A percentile compares a stretch with the other conserved stretches of the same genome.
Evolutionary conservation across 1,284 basidiomycete species (phyloP).

Genomic region (Ustilago cynodontis): DNA sequence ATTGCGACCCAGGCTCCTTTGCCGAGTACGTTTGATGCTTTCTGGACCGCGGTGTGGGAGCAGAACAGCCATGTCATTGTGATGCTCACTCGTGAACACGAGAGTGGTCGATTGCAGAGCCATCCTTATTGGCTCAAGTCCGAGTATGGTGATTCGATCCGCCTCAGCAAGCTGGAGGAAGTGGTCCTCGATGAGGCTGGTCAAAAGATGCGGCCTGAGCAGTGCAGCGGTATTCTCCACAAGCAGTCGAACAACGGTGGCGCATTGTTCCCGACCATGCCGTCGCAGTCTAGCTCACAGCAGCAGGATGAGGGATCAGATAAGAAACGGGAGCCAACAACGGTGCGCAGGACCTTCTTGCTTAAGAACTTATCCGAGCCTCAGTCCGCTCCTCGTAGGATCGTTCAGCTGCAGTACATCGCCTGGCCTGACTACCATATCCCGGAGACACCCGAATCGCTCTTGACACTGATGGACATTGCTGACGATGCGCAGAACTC

Average conservation of each 20-base stretch:
- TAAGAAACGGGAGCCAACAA: conserved; percentile 25
- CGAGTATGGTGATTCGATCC: conserved; percentile 76
- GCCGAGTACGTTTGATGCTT: conserved; percentile 88
- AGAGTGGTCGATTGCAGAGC: conserved; percentile 89
- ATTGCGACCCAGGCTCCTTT: conserved; percentile 97
- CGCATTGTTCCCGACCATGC: conserved; percentile 50
- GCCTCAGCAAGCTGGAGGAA: conserved; percentile 55
- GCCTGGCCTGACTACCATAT: conserved; percentile 69
- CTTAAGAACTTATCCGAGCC: conserved; percentile 43
- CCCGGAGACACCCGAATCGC: conserved; percentile 57
- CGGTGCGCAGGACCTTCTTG: conserved; percentile 54
- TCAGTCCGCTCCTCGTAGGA: conserved; percentile 27
- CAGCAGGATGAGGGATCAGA: not conserved
- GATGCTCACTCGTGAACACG: conserved; percentile 89
- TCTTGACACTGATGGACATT: conserved; percentile 59
- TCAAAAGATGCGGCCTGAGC: conserved; percentile 31
- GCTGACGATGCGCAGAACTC: conserved; percentile 51
- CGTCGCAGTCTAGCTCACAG: conserved; percentile 10
- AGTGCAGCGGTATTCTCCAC: conserved; percentile 26
- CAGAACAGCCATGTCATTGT: conserved; percentile 74
- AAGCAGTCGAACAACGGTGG: conserved; percentile 27
- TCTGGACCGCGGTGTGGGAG: conserved; percentile 82
- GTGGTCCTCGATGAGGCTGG: conserved; percentile 46
- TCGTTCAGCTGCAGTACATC: conserved; percentile 66
- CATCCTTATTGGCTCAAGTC: conserved; percentile 87